phyloP scores from a whole-genome alignment of 2,329 filamentous ascomycete species.

The Westerdykella ornata region DNA sequence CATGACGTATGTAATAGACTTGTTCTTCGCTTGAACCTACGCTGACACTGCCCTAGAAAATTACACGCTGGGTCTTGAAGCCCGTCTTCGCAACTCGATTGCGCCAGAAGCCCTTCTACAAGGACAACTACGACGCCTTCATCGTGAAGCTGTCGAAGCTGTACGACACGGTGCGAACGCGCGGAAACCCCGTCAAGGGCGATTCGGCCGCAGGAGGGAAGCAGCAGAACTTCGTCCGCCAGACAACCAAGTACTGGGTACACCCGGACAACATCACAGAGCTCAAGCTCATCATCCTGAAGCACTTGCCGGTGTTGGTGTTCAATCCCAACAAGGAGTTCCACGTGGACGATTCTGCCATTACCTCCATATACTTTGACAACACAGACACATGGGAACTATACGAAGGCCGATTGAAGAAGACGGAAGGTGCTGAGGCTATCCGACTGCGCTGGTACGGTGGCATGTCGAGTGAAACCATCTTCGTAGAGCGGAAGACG shows the following conservation, averaged over 20 bases:
- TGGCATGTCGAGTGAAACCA: conserved; percentile 88
- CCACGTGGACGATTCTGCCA: conserved; percentile 80
- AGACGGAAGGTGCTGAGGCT: conserved; percentile 94
- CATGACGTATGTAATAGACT: conserved; percentile 64
- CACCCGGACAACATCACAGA: conserved; percentile 98
- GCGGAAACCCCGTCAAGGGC: conserved; percentile 85
- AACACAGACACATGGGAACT: conserved; percentile 91
- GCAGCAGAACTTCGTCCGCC: conserved; percentile 91
- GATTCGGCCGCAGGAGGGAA: conserved; percentile 84
- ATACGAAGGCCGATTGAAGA: conserved; percentile 90
- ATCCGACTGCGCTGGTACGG: conserved; percentile 97
- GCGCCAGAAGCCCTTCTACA: conserved; percentile 96
- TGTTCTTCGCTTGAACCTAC: conserved; percentile 2
- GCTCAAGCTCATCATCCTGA: conserved; percentile 93
- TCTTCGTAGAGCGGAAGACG: conserved; percentile 96
- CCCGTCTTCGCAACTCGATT: conserved; percentile 93
- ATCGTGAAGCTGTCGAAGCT: conserved; percentile 91
- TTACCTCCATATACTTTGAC: conserved; percentile 98
- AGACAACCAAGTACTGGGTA: conserved; percentile 99
- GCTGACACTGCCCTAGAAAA: conserved; percentile 57
- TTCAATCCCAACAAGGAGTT: conserved; percentile 98
- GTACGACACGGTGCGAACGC: conserved; percentile 88
- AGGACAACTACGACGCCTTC: conserved; percentile 95
- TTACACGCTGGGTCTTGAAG: conserved; percentile 85
- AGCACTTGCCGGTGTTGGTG: conserved; percentile 92